Evolutionary conservation across 805 yeast species (phyloP), one percentile per base, ranked within the genome.

Genomic region (Starmerella asiatica): DNA sequence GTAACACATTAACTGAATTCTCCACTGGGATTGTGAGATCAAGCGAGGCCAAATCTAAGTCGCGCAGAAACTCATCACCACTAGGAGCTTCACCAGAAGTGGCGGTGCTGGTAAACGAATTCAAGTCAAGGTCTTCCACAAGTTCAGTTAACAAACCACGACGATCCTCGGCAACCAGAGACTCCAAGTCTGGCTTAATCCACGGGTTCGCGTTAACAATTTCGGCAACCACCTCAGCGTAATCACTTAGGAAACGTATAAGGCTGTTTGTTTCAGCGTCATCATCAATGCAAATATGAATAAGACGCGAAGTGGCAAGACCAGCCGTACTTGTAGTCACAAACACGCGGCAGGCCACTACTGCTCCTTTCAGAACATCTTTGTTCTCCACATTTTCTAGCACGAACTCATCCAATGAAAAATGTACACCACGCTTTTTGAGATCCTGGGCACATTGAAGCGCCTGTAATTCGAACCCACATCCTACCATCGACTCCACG

Each of bases 341-440:
- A 9, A 50, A 36, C 1, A 28, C 20, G 7, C 35, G 42, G 9
- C 29, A 36, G 3, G 53, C 52, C 1, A 32, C 29, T 1, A 42
- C 40, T 1, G 47, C 48, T 8, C 41, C 44, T 4, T 21, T 32
- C 1, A 46, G 37, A 7, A 42, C 35, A 3, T 29, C 27, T 7
- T 31, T 20, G 16, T 34, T 32, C n/a, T 24, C 28, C 2, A 29
- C 4, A 20, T 28, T 19, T 23, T 30, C 36, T 8, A 19, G 24
- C 5, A 41, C 40, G n/a, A 19, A 40, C 2, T 18, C 12, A 18
- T 44, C 35, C 7, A 47, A 29, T 6, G 33, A 17, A 1, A 32
- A 12, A 16, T 12, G 17, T 20, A 44, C 47, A 1, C 44, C 45
- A 3, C 21, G 30, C 3, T 17, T 8, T 2, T 27, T 9, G 14